phyloP scores from a whole-genome alignment of 1,284 basidiomycete genomes.

The Papiliotrema nemorosa region DNA sequence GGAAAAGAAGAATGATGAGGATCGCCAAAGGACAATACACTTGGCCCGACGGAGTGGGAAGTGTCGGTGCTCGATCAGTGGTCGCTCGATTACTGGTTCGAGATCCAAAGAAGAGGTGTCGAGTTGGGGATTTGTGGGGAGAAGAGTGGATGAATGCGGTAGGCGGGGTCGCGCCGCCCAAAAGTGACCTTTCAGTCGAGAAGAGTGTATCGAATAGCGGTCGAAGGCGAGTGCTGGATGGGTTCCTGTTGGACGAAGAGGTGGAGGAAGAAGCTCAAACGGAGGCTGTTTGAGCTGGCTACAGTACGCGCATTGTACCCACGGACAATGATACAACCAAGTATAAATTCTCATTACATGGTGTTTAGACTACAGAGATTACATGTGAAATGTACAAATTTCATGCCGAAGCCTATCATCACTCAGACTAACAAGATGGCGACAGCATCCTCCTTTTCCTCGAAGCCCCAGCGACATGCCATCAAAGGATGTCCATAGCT shows the following conservation, averaged over 20 bases:
- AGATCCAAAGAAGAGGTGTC: constrained; percentile 61
- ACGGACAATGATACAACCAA: no score
- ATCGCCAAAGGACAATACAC: constrained; percentile 73
- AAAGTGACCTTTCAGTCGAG: background rate
- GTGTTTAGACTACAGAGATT: no score
- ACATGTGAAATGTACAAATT: no score
- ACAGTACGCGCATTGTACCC: no score
- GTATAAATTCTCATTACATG: no score
- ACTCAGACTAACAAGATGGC: no score
- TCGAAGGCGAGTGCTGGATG: constrained; percentile 26
- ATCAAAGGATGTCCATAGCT: no score
- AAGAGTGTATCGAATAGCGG: background rate
- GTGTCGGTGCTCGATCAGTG: constrained; percentile 49
- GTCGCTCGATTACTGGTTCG: constrained; percentile 64
- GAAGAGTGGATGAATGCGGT: constrained; percentile 60
- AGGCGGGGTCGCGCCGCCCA: constrained; percentile 24
- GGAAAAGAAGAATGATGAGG: constrained; percentile 58
- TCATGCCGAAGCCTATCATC: no score
- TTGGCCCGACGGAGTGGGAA: constrained; percentile 55
- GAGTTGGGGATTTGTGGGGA: constrained; percentile 63
- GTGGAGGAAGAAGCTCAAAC: constrained; percentile 20
- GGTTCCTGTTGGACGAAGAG: constrained; percentile 33
- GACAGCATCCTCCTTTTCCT: no score
- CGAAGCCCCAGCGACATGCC: no score
- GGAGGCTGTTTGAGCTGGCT: background rate